Evolutionary conservation across 1,139 yeast species (phyloP).

Genomic region (Candida buenavistaensis): DNA sequence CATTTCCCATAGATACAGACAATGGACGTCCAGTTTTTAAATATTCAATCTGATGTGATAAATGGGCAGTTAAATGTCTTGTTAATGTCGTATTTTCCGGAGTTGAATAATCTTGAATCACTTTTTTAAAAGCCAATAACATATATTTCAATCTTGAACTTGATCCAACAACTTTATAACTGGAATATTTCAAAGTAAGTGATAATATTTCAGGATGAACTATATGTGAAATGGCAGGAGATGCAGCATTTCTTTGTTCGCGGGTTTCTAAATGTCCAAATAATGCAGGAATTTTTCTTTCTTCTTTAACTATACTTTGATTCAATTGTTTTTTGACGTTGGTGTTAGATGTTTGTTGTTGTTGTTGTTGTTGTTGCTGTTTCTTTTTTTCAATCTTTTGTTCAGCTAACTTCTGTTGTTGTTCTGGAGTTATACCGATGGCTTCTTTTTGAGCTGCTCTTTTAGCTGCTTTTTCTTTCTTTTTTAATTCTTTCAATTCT

Average conservation of each 20-base stretch:
- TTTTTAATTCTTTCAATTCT: constrained; percentile 83
- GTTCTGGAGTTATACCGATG: constrained; percentile 48
- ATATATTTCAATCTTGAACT: constrained; percentile 81
- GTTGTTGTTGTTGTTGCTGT: constrained; percentile 19
- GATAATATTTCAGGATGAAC: constrained; percentile 87
- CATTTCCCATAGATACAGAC: constrained; percentile 95
- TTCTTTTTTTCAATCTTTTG: constrained; percentile 43
- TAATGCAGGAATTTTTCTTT: constrained; percentile 56
- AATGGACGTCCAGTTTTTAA: constrained; percentile 90
- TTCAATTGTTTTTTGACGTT: constrained; percentile 57
- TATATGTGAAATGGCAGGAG: constrained; percentile 61
- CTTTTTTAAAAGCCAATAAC: constrained; percentile 81
- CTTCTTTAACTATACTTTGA: constrained; percentile 50
- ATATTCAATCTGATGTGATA: constrained; percentile 93
- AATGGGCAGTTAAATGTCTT: constrained; percentile 83
- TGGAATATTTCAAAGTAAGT: constrained; percentile 77
- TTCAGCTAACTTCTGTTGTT: constrained; percentile 39
- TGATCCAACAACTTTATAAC: constrained; percentile 87
- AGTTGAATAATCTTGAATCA: constrained; percentile 77
- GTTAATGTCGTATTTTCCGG: constrained; percentile 85
- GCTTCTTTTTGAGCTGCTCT: constrained; percentile 69
- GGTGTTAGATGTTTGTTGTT: constrained; percentile 29
- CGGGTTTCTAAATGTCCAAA: constrained; percentile 88
- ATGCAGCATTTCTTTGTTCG: constrained; percentile 67
- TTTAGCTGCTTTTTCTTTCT: constrained; percentile 87